These are phyloP conservation scores for Acanthamoeba sp. DNA, from an alignment of 208 protist genomes.

Conservation along the genomic window DNA sequence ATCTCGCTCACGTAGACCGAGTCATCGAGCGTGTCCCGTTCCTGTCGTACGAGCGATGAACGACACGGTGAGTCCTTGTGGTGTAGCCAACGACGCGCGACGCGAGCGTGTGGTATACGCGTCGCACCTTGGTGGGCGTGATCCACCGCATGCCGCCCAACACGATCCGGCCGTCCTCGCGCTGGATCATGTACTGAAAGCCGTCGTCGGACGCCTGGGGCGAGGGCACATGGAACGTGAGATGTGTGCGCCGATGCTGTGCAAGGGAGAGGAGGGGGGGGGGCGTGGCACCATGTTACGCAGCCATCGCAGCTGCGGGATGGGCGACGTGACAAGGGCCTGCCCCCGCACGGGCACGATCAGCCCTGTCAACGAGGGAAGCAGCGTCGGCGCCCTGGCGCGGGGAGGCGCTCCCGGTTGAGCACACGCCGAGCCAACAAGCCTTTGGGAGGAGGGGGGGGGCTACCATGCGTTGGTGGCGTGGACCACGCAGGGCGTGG, in stretches of 20 bases:
- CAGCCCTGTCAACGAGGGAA: background rate
- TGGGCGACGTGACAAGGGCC: background rate
- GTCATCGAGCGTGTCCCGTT: conserved; percentile 37
- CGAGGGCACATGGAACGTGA: background rate
- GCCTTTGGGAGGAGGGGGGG: background rate
- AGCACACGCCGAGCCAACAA: too few relatives aligned
- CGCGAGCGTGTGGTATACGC: background rate
- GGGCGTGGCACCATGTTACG: background rate
- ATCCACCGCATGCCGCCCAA: conserved; percentile 66
- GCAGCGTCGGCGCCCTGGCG: background rate
- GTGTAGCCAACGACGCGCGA: background rate
- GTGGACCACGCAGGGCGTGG: conserved; percentile 25
- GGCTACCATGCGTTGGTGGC: conserved; percentile 66
- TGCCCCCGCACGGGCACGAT: background rate
- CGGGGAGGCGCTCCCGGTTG: background rate
- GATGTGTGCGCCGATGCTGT: background rate
- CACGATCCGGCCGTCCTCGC: conserved; percentile 39
- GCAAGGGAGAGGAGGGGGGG: background rate
- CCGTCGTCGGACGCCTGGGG: conserved; percentile 26
- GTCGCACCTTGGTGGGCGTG: conserved; percentile 45
- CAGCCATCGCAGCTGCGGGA: background rate
- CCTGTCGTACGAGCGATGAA: background rate
- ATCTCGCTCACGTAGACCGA: background rate
- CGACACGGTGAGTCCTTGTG: too few relatives aligned
- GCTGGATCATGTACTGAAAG: conserved; percentile 69